Conservation (phyloP, 768 basidiomycete genomes). For the Vararia minispora region DNA sequence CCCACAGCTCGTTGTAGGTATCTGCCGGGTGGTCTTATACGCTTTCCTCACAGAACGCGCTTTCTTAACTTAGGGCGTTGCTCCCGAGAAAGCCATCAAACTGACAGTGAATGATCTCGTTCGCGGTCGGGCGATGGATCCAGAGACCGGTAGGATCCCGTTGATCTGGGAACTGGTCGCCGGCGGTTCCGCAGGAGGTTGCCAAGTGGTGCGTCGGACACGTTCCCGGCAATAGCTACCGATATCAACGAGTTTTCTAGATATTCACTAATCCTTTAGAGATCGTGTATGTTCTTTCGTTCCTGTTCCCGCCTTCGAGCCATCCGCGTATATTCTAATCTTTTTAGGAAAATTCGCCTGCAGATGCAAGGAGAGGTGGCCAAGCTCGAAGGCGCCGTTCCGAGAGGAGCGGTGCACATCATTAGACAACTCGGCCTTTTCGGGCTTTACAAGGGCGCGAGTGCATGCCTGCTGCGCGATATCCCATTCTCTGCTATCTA, state of each 20-base stretch:
- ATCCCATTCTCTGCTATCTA: conserved; percentile 96
- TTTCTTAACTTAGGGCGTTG: conserved; percentile 60
- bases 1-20: conserved; percentile 78
- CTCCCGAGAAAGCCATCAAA: conserved; percentile 97
- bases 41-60: background rate
- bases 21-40: background rate
- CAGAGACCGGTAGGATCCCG: conserved; percentile 90
- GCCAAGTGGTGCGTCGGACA: conserved; percentile 77
- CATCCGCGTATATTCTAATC: background rate
- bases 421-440: conserved; percentile 85
- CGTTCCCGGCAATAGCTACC: background rate
- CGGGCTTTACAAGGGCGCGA: conserved; percentile 88
- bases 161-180: conserved; percentile 87
- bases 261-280: conserved; percentile 96
- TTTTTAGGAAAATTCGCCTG: conserved; percentile 74
- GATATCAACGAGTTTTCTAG: conserved; percentile 29
- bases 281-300: conserved; percentile 58
- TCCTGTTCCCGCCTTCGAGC: background rate
- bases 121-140: conserved; percentile 75
- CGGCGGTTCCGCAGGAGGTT: conserved; percentile 89
- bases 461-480: conserved; percentile 88
- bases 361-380: conserved; percentile 96
- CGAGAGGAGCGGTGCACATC: conserved; percentile 86
- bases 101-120: conserved; percentile 92
- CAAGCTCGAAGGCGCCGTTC: conserved; percentile 67